Percentiles rank a stretch among this genome's conserved stretches.
Conservation (phyloP, 768 basidiomycete species). For the Suillus spraguei region DNA sequence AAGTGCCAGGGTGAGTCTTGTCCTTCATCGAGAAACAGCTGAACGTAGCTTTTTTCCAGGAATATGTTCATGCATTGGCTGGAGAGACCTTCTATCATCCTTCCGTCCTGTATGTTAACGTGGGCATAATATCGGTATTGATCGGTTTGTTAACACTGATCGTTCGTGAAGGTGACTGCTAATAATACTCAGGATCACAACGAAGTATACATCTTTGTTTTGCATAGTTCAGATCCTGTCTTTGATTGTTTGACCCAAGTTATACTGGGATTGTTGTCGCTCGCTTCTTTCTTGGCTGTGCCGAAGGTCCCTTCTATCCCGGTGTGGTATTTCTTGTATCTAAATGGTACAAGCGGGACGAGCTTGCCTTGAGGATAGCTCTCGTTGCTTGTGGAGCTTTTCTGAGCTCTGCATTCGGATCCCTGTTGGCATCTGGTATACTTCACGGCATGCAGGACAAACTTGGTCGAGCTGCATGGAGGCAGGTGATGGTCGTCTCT, state of each 20-base stretch:
- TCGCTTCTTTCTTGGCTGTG: slow-evolving; percentile 13
- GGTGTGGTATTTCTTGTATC: slow-evolving; percentile 9
- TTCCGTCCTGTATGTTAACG: slow-evolving; percentile 29
- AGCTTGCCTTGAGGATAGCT: slow-evolving; percentile 40
- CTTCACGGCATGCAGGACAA: slow-evolving; percentile 43
- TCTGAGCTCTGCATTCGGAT: slow-evolving; percentile 48
- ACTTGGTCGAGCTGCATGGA: slow-evolving; percentile 43
- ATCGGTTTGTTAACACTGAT: slow-evolving; percentile 31
- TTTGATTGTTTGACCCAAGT: slow-evolving; percentile 3
- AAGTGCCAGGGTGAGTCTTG: slow-evolving; percentile 19
- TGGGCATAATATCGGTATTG: slow-evolving; percentile 40
- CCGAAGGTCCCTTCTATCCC: slow-evolving; percentile 10
- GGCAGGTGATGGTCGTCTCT: slow-evolving; percentile 25
- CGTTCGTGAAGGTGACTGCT: neutral
- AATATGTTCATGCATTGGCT: slow-evolving; percentile 37
- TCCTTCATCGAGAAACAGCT: neutral
- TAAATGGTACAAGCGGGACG: slow-evolving; percentile 35
- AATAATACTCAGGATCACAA: slow-evolving; percentile 3
- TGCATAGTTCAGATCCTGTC: neutral
- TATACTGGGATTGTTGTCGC: slow-evolving; percentile 5
- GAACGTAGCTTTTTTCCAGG: slow-evolving; percentile 8
- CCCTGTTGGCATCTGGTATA: slow-evolving; percentile 46
- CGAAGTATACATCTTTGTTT: slow-evolving; percentile 2
- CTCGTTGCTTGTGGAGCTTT: slow-evolving; percentile 40
- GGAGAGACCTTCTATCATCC: slow-evolving; percentile 30